A percentile compares a stretch with the other conserved stretches of the same genome.
Evolutionary conservation across 257 asterid species (phyloP).

Genomic region (Dorcoceras hygrometricum): DNA sequence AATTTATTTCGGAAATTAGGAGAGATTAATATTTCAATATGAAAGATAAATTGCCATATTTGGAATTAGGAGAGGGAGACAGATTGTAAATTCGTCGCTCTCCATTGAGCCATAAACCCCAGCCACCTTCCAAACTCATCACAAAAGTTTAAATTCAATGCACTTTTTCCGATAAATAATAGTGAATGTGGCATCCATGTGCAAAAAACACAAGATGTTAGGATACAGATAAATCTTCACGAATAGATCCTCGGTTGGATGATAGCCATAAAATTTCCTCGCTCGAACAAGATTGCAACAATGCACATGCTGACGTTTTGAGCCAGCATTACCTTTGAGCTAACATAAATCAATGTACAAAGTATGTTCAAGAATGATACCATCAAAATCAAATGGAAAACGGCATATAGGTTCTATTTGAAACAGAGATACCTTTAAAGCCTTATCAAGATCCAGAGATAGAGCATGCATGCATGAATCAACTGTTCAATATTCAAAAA

Average conservation of each 20-base stretch:
- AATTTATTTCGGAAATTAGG: too few species aligned
- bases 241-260: slow-evolving; percentile 82
- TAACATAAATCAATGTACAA: slow-evolving; percentile 32
- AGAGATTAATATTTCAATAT: not conserved
- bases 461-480: slow-evolving; percentile 44
- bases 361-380: slow-evolving; percentile 18
- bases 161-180: too few species aligned
- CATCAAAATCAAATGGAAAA: slow-evolving; percentile 11
- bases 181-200: not conserved
- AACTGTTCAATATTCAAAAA: slow-evolving; percentile 43
- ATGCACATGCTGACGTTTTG: slow-evolving; percentile 91
- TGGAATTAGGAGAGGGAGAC: not conserved
- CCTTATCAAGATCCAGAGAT: slow-evolving; percentile 75
- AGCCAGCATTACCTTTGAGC: slow-evolving; percentile 78
- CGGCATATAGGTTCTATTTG: slow-evolving; percentile 13
- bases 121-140: not conserved
- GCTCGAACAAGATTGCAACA: slow-evolving; percentile 79
- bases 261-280: slow-evolving; percentile 84
- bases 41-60: not conserved
- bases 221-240: slow-evolving; percentile 97
- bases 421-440: slow-evolving; percentile 58
- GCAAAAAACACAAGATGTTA: slow-evolving; percentile 14
- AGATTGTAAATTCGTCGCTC: not conserved
- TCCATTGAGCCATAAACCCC: not conserved
- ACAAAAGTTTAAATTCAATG: too few species aligned